Percentiles rank a stretch among this genome's conserved stretches.
Evolutionary conservation across 2,329 filamentous ascomycete genomes (phyloP).

Genomic region (Phoma sp.): DNA sequence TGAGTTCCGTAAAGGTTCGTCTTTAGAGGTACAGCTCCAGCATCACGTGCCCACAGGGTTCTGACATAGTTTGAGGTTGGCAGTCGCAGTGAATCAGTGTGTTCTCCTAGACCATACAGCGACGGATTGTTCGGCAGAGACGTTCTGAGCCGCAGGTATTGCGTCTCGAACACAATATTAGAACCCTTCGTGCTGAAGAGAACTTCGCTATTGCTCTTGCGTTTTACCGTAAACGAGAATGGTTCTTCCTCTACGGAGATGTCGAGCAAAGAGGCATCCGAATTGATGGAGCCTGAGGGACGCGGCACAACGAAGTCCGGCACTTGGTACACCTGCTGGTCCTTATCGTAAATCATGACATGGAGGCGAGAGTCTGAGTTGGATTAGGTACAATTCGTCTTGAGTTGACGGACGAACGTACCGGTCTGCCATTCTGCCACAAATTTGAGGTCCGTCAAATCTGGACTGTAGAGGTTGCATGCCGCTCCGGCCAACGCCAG

Average conservation of each 20-base stretch:
- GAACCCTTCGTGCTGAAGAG: constrained; percentile 74
- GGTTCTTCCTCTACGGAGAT: constrained; percentile 63
- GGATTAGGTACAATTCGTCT: constrained; percentile 2
- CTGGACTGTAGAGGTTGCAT: constrained; percentile 65
- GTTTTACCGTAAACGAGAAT: constrained; percentile 70
- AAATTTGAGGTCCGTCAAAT: constrained; percentile 62
- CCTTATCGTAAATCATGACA: constrained; percentile 73
- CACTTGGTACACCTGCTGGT: constrained; percentile 74
- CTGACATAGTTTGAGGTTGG: constrained; percentile 72
- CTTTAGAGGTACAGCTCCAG: constrained; percentile 64
- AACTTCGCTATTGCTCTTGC: constrained; percentile 62
- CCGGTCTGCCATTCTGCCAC: constrained; percentile 66
- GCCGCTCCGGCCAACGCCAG: constrained; percentile 71
- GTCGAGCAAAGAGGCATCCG: constrained; percentile 54
- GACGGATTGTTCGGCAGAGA: constrained; percentile 70
- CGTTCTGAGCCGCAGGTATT: constrained; percentile 76
- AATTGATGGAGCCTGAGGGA: constrained; percentile 49
- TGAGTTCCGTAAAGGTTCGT: constrained; percentile 76
- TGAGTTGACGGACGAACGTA: constrained; percentile 31
- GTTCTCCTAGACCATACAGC: constrained; percentile 80
- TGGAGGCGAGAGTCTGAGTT: constrained; percentile 67
- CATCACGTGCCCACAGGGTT: constrained; percentile 74
- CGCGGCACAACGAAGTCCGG: constrained; percentile 73
- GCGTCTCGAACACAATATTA: constrained; percentile 74
- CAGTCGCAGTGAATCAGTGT: constrained; percentile 72